These are phyloP conservation scores for Linum lewisii DNA, from an alignment of 345 rosid species.

Conservation along the genomic window DNA sequence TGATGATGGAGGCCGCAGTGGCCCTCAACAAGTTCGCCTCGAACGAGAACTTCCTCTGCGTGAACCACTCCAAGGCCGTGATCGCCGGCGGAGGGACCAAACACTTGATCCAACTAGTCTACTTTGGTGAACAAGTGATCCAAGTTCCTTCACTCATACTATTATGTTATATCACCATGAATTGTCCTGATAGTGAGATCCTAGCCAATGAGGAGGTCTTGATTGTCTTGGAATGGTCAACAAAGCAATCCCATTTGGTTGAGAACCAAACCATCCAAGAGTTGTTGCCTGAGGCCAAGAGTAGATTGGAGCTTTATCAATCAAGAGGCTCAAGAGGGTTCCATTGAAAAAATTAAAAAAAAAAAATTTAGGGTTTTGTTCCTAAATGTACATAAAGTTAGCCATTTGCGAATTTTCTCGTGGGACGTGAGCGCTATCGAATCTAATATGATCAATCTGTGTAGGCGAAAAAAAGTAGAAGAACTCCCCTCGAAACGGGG, in stretches of 20 bases:
- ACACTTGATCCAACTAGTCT: slow-evolving; percentile 48
- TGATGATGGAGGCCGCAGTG: slow-evolving; percentile 44
- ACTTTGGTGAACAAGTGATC: slow-evolving; percentile 58
- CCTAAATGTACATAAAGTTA: no score
- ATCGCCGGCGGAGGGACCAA: slow-evolving; percentile 50
- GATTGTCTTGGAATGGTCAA: slow-evolving; percentile 63
- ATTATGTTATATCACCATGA: slow-evolving; percentile 35
- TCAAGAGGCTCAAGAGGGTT: slow-evolving; percentile 63
- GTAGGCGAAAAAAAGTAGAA: no score
- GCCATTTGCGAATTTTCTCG: no score
- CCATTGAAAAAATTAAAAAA: slow-evolving; percentile 25
- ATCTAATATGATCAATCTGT: no score
- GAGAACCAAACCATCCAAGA: slow-evolving; percentile 32
- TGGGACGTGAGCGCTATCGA: no score
- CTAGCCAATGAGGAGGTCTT: slow-evolving; percentile 65
- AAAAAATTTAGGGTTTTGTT: no score
- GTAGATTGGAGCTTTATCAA: slow-evolving; percentile 62
- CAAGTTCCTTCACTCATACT: slow-evolving; percentile 50
- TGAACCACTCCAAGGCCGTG: slow-evolving; percentile 46
- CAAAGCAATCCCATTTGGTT: slow-evolving; percentile 51
- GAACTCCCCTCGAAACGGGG: no score
- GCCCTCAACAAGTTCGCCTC: slow-evolving; percentile 56
- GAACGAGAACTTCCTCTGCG: slow-evolving; percentile 47
- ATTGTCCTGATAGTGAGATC: slow-evolving; percentile 52
- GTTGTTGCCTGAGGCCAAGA: slow-evolving; percentile 55